Percentiles rank a stretch among this genome's conserved stretches.
These are phyloP conservation scores for Funneliformis mosseae DNA, from an alignment of 192 early-diverging fungal genomes.

Conservation along the genomic window DNA sequence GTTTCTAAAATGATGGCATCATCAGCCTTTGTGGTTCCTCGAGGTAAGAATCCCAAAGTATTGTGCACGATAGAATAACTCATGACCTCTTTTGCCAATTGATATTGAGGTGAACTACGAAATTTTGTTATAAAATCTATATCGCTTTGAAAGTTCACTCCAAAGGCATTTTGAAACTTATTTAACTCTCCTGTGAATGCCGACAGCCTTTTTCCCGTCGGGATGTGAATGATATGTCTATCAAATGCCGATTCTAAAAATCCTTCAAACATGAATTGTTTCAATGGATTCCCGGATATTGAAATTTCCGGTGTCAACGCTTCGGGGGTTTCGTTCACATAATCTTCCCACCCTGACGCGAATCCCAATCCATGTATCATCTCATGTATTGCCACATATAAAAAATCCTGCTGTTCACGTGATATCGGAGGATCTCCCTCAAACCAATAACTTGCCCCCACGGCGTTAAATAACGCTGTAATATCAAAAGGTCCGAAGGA, in stretches of 20 bases:
- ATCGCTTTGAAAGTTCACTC: not conserved
- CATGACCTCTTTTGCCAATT: not conserved
- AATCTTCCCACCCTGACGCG: slow-evolving; percentile 38
- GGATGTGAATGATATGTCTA: slow-evolving; percentile 33
- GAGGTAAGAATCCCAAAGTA: not conserved
- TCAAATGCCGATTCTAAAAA: slow-evolving; percentile 42
- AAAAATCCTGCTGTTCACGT: slow-evolving; percentile 40
- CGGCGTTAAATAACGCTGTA: slow-evolving; percentile 41
- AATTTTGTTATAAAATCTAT: slow-evolving; percentile 1
- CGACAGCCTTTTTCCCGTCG: not conserved
- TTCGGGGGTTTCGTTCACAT: slow-evolving; percentile 10
- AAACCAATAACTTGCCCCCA: slow-evolving; percentile 40
- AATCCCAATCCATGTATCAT: slow-evolving; percentile 50
- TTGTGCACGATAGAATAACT: not conserved
- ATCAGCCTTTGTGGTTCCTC: not conserved
- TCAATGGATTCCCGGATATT: not conserved
- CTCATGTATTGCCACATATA: slow-evolving; percentile 44
- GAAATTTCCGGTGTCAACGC: not conserved
- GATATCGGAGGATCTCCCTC: slow-evolving; percentile 24
- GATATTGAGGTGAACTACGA: not conserved
- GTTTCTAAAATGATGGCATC: slow-evolving; percentile 41
- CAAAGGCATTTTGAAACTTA: not conserved
- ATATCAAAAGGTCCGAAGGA: slow-evolving; percentile 42
- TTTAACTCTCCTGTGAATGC: not conserved
- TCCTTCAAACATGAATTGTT: not conserved